These are phyloP conservation scores for Posidonia australis DNA, from an alignment of 106 monocot species.

Conservation along the genomic window DNA sequence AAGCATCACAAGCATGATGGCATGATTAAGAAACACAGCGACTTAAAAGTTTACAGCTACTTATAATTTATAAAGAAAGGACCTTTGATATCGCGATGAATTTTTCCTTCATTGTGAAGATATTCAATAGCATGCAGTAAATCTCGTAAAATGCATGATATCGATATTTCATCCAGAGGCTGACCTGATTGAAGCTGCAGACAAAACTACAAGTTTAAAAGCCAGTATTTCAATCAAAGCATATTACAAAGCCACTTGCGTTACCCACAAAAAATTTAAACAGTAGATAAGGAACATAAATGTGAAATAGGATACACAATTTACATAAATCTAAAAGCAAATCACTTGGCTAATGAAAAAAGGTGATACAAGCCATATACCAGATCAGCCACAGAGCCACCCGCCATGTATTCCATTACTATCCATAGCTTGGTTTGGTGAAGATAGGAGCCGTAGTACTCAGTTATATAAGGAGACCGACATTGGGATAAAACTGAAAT, in stretches of 20 bases:
- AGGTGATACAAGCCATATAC: slow-evolving; percentile 20
- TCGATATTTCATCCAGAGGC: slow-evolving; percentile 91
- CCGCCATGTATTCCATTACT: slow-evolving; percentile 98
- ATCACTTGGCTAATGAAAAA: not conserved
- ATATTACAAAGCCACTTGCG: not conserved
- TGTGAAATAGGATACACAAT: not conserved
- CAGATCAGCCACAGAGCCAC: slow-evolving; percentile 89
- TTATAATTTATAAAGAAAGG: slow-evolving; percentile 5
- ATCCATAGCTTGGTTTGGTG: slow-evolving; percentile 93
- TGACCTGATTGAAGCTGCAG: slow-evolving; percentile 81
- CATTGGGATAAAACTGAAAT: slow-evolving; percentile 90
- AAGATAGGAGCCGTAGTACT: slow-evolving; percentile 92
- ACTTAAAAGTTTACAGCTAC: too few species aligned
- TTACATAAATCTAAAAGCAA: not conserved
- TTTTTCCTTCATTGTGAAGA: slow-evolving; percentile 96
- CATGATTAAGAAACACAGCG: slow-evolving; percentile 2
- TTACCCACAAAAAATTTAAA: too few species aligned
- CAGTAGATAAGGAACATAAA: too few species aligned
- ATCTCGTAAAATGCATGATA: slow-evolving; percentile 84
- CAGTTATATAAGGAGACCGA: slow-evolving; percentile 85
- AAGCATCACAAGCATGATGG: not conserved
- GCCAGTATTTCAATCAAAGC: not conserved
- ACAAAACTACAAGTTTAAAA: not conserved
- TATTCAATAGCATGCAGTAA: slow-evolving; percentile 87
- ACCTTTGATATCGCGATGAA: slow-evolving; percentile 99